Evolutionary conservation across 2,329 filamentous ascomycete genomes (phyloP).

Genomic region (Seiridium unicorne): DNA sequence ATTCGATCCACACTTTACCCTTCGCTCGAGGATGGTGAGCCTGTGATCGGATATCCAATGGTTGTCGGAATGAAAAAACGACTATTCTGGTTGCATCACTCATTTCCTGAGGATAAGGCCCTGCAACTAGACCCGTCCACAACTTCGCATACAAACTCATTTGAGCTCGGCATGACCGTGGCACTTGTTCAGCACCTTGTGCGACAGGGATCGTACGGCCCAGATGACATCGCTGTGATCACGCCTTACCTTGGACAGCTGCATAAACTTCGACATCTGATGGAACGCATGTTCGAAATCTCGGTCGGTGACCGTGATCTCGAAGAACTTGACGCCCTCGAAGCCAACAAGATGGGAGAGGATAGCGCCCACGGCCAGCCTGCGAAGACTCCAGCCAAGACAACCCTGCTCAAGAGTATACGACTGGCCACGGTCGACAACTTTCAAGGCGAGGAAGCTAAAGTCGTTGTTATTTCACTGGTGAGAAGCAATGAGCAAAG

Average conservation of each 20-base stretch:
- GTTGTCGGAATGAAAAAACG: constrained; percentile 47
- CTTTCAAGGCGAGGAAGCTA: constrained; percentile 75
- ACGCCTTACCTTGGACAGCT: constrained; percentile 64
- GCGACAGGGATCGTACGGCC: constrained; percentile 59
- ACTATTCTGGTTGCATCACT: constrained; percentile 54
- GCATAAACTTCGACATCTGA: constrained; percentile 42
- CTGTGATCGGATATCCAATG: constrained; percentile 34
- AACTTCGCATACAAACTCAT: constrained; percentile 53
- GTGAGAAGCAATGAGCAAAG: constrained; percentile 64
- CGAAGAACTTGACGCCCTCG: constrained; percentile 42
- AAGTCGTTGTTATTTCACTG: constrained; percentile 67
- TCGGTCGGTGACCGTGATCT: constrained; percentile 61
- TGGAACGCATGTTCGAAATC: constrained; percentile 56
- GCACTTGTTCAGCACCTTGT: constrained; percentile 65
- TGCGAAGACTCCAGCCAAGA: constrained; percentile 25
- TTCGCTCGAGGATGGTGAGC: constrained; percentile 43
- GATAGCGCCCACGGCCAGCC: constrained; percentile 1
- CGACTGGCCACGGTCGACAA: constrained; percentile 69
- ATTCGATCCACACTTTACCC: constrained; percentile 55
- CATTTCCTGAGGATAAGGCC: constrained; percentile 19
- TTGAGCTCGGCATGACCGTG: constrained; percentile 62
- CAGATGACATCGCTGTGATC: constrained; percentile 66
- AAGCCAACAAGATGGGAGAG: constrained; percentile 27
- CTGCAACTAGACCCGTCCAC: constrained; percentile 28
- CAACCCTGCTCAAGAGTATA: constrained; percentile 45